Evolutionary conservation across 345 rosid genomes (phyloP).

Genomic region (Linum tenue): DNA sequence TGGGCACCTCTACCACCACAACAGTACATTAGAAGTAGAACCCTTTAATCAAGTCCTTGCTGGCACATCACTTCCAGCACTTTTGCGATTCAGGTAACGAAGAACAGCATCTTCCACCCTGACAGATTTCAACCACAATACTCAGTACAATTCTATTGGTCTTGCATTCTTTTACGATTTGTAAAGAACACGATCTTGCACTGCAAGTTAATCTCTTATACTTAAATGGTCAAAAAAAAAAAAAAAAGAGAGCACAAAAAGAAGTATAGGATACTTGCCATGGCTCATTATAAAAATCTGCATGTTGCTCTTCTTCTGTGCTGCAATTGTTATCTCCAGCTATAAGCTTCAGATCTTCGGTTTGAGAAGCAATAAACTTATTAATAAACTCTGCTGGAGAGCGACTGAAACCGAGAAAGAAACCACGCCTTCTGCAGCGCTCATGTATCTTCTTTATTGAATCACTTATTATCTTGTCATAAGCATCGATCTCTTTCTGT

Average conservation of each 20-base stretch:
- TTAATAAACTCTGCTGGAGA: slow-evolving; percentile 51
- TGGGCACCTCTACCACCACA: background rate
- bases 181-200: background rate
- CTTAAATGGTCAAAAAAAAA: background rate
- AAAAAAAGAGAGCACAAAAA: background rate
- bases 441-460: slow-evolving; percentile 41
- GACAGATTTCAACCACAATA: slow-evolving; percentile 1
- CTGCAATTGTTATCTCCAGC: slow-evolving; percentile 37
- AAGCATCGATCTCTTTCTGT: slow-evolving; percentile 41
- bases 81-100: slow-evolving; percentile 49
- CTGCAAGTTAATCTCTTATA: background rate
- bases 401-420: slow-evolving; percentile 51
- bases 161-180: too few species aligned
- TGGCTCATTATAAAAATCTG: slow-evolving; percentile 43
- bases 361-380: slow-evolving; percentile 42
- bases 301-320: slow-evolving; percentile 31
- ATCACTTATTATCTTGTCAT: slow-evolving; percentile 32
- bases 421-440: slow-evolving; percentile 43
- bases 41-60: slow-evolving; percentile 25
- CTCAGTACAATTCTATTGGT: background rate
- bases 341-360: slow-evolving; percentile 46
- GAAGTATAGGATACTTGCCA: slow-evolving; percentile 20
- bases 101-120: slow-evolving; percentile 54
- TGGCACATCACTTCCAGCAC: slow-evolving; percentile 31
- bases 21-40: background rate